Conservation (phyloP, 192 early-diverging fungal species). For the Coemansia sp. region DNA sequence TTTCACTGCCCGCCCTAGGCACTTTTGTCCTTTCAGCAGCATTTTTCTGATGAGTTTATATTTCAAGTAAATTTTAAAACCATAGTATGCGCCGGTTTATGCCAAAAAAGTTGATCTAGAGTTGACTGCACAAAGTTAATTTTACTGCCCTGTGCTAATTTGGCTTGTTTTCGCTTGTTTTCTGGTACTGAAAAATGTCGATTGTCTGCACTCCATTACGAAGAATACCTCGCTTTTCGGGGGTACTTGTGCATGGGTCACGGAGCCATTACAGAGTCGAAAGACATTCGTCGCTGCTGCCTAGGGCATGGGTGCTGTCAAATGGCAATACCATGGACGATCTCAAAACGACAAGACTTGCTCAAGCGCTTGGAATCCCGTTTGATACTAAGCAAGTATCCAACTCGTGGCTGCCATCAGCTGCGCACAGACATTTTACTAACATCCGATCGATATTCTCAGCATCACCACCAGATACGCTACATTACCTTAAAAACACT, state of each 20-base stretch:
- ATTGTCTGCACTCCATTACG: too few species aligned
- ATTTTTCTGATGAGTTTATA: slow-evolving; percentile 12
- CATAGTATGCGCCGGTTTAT: not conserved
- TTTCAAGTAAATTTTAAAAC: not conserved
- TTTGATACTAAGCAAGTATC: slow-evolving; percentile 15
- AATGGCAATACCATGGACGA: slow-evolving; percentile 14
- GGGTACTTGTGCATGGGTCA: too few species aligned
- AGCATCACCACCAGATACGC: not conserved
- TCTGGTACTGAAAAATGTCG: too few species aligned
- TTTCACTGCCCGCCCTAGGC: slow-evolving; percentile 9
- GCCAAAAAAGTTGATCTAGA: too few species aligned
- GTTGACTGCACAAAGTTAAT: too few species aligned
- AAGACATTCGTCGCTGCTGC: slow-evolving; percentile 41
- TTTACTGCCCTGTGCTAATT: too few species aligned
- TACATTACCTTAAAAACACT: slow-evolving; percentile 12
- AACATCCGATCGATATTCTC: slow-evolving; percentile 9
- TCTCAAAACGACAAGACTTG: slow-evolving; percentile 17
- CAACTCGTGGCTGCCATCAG: slow-evolving; percentile 1
- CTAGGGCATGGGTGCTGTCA: slow-evolving; percentile 36
- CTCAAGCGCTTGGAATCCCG: slow-evolving; percentile 20
- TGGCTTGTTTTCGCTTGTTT: too few species aligned
- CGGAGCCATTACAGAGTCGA: slow-evolving; percentile 15
- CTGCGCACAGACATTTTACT: slow-evolving; percentile 5
- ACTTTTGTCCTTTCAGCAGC: slow-evolving; percentile 24
- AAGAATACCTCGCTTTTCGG: too few species aligned